Evolutionary conservation across 169 alveolate species (phyloP), one percentile per base, ranked within the genome.

Genomic region (Plasmodium relictum): DNA sequence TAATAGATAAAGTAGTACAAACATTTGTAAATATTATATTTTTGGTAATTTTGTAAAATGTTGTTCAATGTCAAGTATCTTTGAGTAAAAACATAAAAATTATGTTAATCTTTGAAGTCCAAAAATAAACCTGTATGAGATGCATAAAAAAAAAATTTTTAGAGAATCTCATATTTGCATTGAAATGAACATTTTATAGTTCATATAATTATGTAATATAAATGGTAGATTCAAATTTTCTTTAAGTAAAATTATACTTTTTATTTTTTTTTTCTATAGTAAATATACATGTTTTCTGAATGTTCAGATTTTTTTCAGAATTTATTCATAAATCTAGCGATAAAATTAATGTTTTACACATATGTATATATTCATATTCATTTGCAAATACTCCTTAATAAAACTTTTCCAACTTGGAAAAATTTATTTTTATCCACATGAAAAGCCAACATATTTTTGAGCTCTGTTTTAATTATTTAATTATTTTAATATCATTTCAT

Each of bases 271-370:
- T 44, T 37, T 16, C 52, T 65, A 18, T 65, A 65, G 9, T 14
- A 65, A 65, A 68, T 44, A 44, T 10, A 68, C 10, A 42, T 22
- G n/a, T 44, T 42, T 68, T 18, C 76, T 68, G 76, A 68, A 44
- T 5, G 76, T 42, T 20, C 58, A 68, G 58, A 68, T 42, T 68
- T 44, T 68, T 68, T 68, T 68, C 42, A n/a, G 8, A 9, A 45
- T 44, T 68, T 68, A n/a, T 68, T 42, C 16, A 42, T 44, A 68
- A 20, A 68, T n/a, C 61, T 68, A 68, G 76, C 76, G 41, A 45
- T 44, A 41, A 69, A 8, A 42, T 69, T 69, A 6, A 42, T 42
- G 16, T 69, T 44, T 12, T 69, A 69, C 7, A 31, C 44, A 41
- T 14, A n/a, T 41, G 42, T 41, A 68, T 42, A n/a, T n/a, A n/a